These are phyloP conservation scores for Cutaneotrichosporon sp. DNA, from an alignment of 1,284 basidiomycete species.

Conservation along the genomic window DNA sequence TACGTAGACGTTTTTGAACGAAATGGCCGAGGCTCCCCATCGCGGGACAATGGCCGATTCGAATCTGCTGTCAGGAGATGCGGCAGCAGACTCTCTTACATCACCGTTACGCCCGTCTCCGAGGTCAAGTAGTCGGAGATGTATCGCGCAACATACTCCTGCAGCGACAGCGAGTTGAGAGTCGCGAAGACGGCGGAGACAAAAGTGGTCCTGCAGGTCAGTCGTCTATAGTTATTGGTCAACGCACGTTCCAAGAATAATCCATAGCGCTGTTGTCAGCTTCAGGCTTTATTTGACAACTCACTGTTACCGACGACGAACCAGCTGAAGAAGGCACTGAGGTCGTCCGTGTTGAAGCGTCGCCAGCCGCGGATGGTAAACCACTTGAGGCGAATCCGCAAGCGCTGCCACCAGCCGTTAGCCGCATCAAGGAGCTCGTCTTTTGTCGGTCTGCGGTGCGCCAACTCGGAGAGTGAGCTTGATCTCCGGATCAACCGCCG, in stretches of 20 bases:
- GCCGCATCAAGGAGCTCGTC: constrained; percentile 84
- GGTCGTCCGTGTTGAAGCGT: constrained; percentile 92
- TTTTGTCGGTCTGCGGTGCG: constrained; percentile 72
- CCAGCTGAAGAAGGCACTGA: constrained; percentile 93
- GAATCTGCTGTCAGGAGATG: constrained; percentile 52
- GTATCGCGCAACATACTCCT: constrained; percentile 83
- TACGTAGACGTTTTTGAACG: constrained; percentile 94
- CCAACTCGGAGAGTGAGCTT: constrained; percentile 19
- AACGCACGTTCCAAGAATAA: constrained; percentile 85
- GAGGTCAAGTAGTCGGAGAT: constrained; percentile 90
- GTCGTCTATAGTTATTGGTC: neutral
- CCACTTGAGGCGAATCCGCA: constrained; percentile 95
- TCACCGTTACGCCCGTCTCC: constrained; percentile 87
- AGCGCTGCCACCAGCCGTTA: constrained; percentile 80
- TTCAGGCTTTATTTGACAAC: constrained; percentile 3
- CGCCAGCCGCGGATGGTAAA: constrained; percentile 93
- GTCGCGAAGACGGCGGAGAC: constrained; percentile 88
- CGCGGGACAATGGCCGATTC: constrained; percentile 97
- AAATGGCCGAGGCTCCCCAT: constrained; percentile 92
- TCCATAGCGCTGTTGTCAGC: constrained; percentile 56
- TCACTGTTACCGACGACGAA: constrained; percentile 82
- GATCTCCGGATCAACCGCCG: constrained; percentile 55
- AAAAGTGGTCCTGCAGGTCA: constrained; percentile 72
- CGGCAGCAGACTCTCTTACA: constrained; percentile 45
- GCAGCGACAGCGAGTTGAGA: constrained; percentile 81